Evolutionary conservation across 140 eudicot species (phyloP), one percentile per base, ranked within the genome.

Genomic region (Flaveria floridana): DNA sequence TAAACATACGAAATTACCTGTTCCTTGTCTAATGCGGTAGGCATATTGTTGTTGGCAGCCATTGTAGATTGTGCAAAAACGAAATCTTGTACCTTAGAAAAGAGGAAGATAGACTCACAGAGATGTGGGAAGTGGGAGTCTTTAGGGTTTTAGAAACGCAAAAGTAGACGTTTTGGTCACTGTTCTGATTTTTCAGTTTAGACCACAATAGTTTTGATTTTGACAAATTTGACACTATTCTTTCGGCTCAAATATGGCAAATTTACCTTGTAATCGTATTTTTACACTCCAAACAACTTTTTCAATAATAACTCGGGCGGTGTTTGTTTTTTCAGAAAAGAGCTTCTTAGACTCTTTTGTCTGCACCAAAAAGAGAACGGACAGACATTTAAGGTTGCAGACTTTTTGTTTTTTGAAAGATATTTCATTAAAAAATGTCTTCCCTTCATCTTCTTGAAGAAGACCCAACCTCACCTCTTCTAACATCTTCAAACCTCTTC

Each of bases 11-110:
- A 55, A 12, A 53, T 74, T 74, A 88, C 97, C 97, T 91, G 97
- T 39, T 88, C 97, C 72, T 73, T 88, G 67, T 86, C 92, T 46
- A 82, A 19, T 8, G 85, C 73, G 3, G 81, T 65, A 2, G 91
- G 85, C 72, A 80, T 12, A 16, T 57, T 55, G 66, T 73, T 84
- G 82, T 73, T 72, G 51, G 91, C 76, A 46, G 92, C 90, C 92
- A 87, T 89, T 67, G 65, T 44, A 2, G 79, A 41, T 71, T 72
- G 68, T 28, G 52, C 3, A 63, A 47, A 78, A 68, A 42, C 52
- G 55, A 34, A 1, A 58, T 56, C 64, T 61, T 58, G 50, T 10
- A 44, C 13, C 50, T 9, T 7, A 44, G 50, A 44, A 44, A 44
- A 8, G 50, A 44, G 3, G 20, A 52, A 65, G 58, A 37, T 64